Conservation (phyloP, 2,329 filamentous ascomycete species). For the Westerdykella sp. region DNA sequence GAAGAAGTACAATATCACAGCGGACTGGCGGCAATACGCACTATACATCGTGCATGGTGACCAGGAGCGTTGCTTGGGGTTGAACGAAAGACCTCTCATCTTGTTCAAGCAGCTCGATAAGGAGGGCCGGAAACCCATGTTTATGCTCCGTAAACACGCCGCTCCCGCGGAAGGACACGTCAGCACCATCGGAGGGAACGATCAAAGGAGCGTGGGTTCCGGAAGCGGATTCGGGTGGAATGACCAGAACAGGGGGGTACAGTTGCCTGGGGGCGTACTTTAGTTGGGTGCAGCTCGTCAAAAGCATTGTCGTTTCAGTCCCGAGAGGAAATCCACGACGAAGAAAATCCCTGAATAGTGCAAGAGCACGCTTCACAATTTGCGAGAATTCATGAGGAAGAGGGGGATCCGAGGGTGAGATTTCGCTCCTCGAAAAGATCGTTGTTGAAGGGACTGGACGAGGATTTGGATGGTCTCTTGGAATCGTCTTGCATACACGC, state of each 20-base stretch:
- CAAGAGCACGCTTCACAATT: too few species aligned
- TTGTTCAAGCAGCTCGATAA: constrained; percentile 96
- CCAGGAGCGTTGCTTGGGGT: constrained; percentile 84
- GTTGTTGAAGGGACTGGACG: not conserved
- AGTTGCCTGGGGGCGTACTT: constrained; percentile 30
- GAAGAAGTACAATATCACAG: constrained; percentile 97
- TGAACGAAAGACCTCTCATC: constrained; percentile 90
- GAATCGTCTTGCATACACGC: not conserved
- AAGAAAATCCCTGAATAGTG: too few species aligned
- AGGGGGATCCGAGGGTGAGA: too few species aligned
- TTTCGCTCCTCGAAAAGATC: not conserved
- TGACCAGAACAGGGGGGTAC: constrained; percentile 17
- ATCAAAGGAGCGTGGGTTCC: constrained; percentile 15
- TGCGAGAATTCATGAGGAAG: too few species aligned
- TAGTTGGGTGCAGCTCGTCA: constrained; percentile 9
- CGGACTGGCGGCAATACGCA: constrained; percentile 94
- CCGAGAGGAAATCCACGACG: too few species aligned
- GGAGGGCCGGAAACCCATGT: constrained; percentile 98
- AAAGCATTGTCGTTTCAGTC: too few species aligned
- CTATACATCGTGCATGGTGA: constrained; percentile 99
- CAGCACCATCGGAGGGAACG: constrained; percentile 32
- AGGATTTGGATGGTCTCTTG: not conserved
- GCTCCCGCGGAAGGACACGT: constrained; percentile 45
- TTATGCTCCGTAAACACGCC: constrained; percentile 78
- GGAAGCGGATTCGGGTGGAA: constrained; percentile 14